Evolutionary conservation across 1,139 yeast genomes (phyloP).

Genomic region (Saccharomyces hybrid): DNA sequence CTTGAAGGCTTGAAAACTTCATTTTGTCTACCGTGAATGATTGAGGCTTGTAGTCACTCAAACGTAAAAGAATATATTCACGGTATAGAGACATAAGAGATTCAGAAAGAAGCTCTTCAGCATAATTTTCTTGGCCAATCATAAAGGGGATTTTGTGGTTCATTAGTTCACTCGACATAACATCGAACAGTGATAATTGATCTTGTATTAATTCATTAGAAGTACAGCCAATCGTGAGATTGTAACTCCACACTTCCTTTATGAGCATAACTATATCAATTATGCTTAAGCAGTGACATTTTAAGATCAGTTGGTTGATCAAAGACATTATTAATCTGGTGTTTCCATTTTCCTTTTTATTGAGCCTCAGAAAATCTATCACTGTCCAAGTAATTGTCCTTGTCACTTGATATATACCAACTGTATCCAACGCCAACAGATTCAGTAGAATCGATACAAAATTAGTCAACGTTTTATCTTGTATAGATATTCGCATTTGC

Average conservation of each 20-base stretch:
- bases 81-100: constrained; percentile 4
- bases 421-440: constrained; percentile 19
- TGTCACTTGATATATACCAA: constrained; percentile 15
- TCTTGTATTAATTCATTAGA: constrained; percentile 15
- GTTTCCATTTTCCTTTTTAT: constrained; percentile 19
- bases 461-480: constrained; percentile 19
- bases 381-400: constrained; percentile 10
- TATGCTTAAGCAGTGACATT: constrained; percentile 17
- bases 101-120: neutral
- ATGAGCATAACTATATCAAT: constrained; percentile 12
- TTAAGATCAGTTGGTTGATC: constrained; percentile 17
- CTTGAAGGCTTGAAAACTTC: constrained; percentile 2
- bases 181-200: constrained; percentile 20
- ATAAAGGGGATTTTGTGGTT: constrained; percentile 14
- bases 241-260: constrained; percentile 15
- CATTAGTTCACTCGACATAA: constrained; percentile 21
- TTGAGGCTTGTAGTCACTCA: constrained; percentile 14
- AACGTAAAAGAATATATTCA: constrained; percentile 15
- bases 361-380: constrained; percentile 10
- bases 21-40: constrained; percentile 9
- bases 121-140: constrained; percentile 12
- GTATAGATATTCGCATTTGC: constrained; percentile 11
- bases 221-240: constrained; percentile 13
- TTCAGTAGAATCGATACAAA: constrained; percentile 14
- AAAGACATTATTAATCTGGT: constrained; percentile 19